Evolutionary conservation across 495 filamentous ascomycete genomes (phyloP), one percentile per base, ranked within the genome.

Genomic region (Alectoria sarmentosa): DNA sequence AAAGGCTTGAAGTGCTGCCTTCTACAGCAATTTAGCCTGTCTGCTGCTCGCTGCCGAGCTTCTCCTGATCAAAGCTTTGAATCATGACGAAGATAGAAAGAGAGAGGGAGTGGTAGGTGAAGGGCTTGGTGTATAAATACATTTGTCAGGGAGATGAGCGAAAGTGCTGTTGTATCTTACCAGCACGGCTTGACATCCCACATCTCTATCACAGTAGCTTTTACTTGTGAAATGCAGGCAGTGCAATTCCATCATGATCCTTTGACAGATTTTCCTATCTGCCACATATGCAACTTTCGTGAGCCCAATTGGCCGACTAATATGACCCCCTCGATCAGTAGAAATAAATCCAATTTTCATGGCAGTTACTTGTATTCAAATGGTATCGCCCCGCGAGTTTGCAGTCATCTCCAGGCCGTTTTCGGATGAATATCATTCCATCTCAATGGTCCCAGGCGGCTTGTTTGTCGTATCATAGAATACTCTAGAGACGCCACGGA

Each of bases 401-500:
- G 48, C 48, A 28, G 23, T 52, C 23, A 52, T 52, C 1, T 30
- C 48, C 2, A 30, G 26, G 48, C 23, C 23, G 11, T 1, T 15
- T 15, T 30, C 23, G 4, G 23, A 11, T 7, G 6, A 30, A 37
- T 39, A 14, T 3, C n/a, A 64, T 36, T 64, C 62, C 65, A 69
- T 65, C 39, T 69, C 68, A 46, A 69, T 67, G 1, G 68, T 69
- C 5, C 63, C 68, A 49, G 68, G 68, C n/a, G 68, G 68, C 38
- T 69, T 69, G 11, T 57, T 62, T 0, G 68, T 67, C 17, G 58
- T 32, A 62, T 86, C 83, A 63, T 87, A 88, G 23, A 82, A 66
- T 42, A 89, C 86, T n/a, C 87, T 73, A 66, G 81, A 85, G 14
- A 88, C 80, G 11, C 90, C 91, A 62, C 88, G 76, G 7, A 96